Conservation (phyloP, 1,284 basidiomycete genomes). For the Cryptococcus maquisensis region DNA sequence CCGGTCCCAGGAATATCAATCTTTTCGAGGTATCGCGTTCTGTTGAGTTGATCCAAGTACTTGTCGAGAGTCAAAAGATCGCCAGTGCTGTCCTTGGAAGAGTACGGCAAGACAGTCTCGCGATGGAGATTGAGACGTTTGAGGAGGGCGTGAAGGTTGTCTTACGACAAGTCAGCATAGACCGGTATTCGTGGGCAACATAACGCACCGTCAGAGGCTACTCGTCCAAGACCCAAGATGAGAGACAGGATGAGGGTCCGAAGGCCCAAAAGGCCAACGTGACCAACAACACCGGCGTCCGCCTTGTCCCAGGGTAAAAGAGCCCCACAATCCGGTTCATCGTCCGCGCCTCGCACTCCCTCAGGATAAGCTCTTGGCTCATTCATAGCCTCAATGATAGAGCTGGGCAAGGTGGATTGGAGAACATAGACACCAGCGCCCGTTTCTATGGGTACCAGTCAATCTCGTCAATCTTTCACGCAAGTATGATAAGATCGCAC, state of each 20-base stretch:
- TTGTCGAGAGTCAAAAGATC: slow-evolving; percentile 35
- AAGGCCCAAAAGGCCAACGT: slow-evolving; percentile 40
- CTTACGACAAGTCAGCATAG: slow-evolving; percentile 11
- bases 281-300: slow-evolving; percentile 33
- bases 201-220: slow-evolving; percentile 38
- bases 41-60: slow-evolving; percentile 40
- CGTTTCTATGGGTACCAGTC: slow-evolving; percentile 6
- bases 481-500: slow-evolving; percentile 7
- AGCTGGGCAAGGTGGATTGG: slow-evolving; percentile 33
- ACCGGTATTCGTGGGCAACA: not conserved
- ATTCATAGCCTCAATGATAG: slow-evolving; percentile 28
- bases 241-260: slow-evolving; percentile 43
- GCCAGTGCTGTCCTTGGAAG: slow-evolving; percentile 24
- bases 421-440: slow-evolving; percentile 35
- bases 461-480: not conserved
- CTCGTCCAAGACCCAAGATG: slow-evolving; percentile 35
- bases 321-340: slow-evolving; percentile 37
- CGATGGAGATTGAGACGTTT: slow-evolving; percentile 35
- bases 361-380: slow-evolving; percentile 26
- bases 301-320: slow-evolving; percentile 43
- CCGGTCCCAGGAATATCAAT: slow-evolving; percentile 18
- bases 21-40: slow-evolving; percentile 45
- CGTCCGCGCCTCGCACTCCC: slow-evolving; percentile 10
- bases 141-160: slow-evolving; percentile 31
- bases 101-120: slow-evolving; percentile 39